A percentile compares a stretch with the other conserved stretches of the same genome.
Conservation (phyloP, 257 asterid species). For the Agastache rugosa region DNA sequence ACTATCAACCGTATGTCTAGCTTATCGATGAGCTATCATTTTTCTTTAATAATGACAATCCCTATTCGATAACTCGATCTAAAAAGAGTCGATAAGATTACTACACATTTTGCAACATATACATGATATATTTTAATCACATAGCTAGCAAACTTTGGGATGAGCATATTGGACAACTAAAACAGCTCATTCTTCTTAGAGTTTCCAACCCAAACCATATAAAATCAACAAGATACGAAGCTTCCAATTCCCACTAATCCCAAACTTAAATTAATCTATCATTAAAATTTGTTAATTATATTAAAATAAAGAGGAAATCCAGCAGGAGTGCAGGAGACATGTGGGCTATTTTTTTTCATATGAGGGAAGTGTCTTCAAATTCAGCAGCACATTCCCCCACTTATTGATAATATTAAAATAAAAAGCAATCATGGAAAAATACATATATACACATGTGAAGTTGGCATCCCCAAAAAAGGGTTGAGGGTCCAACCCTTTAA, state of each 20-base stretch:
- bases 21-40: too few species aligned
- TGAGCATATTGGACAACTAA: conserved; percentile 41
- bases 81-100: too few species aligned
- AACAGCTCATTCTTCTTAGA: conserved; percentile 45
- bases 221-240: conserved; percentile 41
- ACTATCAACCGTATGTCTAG: too few species aligned
- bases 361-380: conserved; percentile 51
- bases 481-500: background rate
- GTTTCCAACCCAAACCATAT: conserved; percentile 36
- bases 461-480: conserved; percentile 35
- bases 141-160: conserved; percentile 31
- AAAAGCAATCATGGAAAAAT: background rate
- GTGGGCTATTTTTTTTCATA: conserved; percentile 39
- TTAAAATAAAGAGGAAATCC: conserved; percentile 41
- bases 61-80: too few species aligned
- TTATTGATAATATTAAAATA: conserved; percentile 9
- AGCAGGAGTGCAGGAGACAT: conserved; percentile 40
- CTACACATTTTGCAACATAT: too few species aligned
- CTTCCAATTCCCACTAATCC: conserved; percentile 41
- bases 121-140: background rate
- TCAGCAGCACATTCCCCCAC: conserved; percentile 44
- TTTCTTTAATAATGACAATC: too few species aligned
- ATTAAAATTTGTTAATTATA: conserved; percentile 15
- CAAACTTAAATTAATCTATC: conserved; percentile 24
- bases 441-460: conserved; percentile 9